These are phyloP conservation scores for Fusarium domesticum DNA, from an alignment of 2,329 filamentous ascomycete genomes.

Conservation along the genomic window DNA sequence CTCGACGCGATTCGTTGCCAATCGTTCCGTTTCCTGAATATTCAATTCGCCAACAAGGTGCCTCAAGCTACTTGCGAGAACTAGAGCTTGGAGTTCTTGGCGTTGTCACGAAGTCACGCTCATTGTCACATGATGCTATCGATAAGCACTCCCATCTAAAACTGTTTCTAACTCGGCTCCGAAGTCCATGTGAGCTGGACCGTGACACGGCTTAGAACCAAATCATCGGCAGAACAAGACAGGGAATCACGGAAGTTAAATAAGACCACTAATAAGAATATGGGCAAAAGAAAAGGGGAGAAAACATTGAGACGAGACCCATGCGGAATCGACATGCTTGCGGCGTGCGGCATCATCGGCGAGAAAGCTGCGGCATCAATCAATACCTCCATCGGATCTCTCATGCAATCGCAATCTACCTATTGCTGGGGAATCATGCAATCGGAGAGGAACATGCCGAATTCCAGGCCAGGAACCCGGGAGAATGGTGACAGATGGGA, in stretches of 20 bases:
- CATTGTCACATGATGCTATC: constrained; percentile 16
- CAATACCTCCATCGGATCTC: constrained; percentile 3
- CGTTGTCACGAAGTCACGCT: constrained; percentile 15
- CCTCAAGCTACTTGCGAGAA: constrained; percentile 16
- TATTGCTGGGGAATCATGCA: constrained; percentile 4
- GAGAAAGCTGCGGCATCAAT: not conserved
- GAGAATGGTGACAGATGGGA: not conserved
- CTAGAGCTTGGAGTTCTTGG: constrained; percentile 6
- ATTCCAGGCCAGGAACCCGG: constrained; percentile 8
- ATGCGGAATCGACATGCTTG: not conserved
- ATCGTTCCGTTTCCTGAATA: constrained; percentile 6
- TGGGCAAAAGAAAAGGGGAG: no score
- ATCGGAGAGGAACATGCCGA: constrained; percentile 5
- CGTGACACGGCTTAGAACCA: constrained; percentile 1
- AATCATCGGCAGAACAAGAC: not conserved
- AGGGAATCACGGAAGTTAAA: no score
- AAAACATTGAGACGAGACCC: no score
- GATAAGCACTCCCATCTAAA: not conserved
- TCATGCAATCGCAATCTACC: constrained; percentile 8
- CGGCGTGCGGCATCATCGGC: not conserved
- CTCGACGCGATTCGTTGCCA: constrained; percentile 18
- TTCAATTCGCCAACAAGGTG: constrained; percentile 12
- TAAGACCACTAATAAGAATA: no score
- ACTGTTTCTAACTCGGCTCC: no score
- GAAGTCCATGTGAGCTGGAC: constrained; percentile 6